Base-by-base conservation (phyloP, 148 eudicot species). In the Heliamphora exappendiculata region DNA sequence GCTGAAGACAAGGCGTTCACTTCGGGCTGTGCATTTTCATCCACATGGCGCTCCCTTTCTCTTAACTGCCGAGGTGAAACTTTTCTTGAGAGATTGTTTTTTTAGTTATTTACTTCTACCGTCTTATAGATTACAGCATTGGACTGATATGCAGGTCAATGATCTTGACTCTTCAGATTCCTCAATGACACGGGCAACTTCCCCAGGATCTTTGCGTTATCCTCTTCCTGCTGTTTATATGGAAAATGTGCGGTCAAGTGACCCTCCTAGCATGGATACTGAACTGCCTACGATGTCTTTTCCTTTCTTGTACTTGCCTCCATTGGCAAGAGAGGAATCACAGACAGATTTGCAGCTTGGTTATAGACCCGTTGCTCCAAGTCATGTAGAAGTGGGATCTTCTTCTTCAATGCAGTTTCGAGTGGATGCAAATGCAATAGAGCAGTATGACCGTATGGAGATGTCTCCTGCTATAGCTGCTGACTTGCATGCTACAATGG, bases 101-200 rank as follows among this genome's bases (percentile, higher is more conserved):
- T 41, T 73, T 73, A 70, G 63, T 65, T 65, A 41, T 33, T 65
- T 45, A 26, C 73, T 29, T 42, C 16, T 26, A 57, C 67, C 42
- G 4, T 54, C 73, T 64, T 73, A 54, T 78, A 39, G 62, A 51
- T 63, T 72, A 26, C 53, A 26, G 49, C 55, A 37, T 63, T 76
- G 49, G 37, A 53, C 66, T 70, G 29, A 42, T 76, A 31, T 81
- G 80, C 80, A 81, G 83, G 83, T 81, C 55, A 81, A 81, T 81
- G 83, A 81, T 81, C 83, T 81, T 64, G 77, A 77, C 76, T 76
- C 82, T 80, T 80, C 83, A 76, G 83, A 81, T 81, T 64, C 83
- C 36, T 33, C 77, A 9, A 50, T 81, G 73, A 74, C 76, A 55
- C 66, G 24, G 62, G 75, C 83, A 70, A 76, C 80, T 19, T 71